Conservation (phyloP, 257 asterid genomes). For the Mentha longifolia region DNA sequence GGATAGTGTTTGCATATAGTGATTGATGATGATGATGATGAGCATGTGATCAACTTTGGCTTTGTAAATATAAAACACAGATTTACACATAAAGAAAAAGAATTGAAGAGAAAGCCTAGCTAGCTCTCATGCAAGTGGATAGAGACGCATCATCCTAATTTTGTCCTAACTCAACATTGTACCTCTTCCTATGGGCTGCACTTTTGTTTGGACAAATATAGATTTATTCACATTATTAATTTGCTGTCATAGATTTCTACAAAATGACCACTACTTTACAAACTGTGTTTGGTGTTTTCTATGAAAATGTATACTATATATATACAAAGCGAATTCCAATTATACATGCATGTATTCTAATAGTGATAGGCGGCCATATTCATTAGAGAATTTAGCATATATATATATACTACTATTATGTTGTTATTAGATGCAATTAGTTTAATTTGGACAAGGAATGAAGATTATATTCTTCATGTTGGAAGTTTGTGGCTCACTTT, state of each 20-base stretch:
- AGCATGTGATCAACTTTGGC: slow-evolving; percentile 9
- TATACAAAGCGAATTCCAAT: not conserved
- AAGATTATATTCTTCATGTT: slow-evolving; percentile 17
- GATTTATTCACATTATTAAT: not conserved
- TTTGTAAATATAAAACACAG: slow-evolving; percentile 12
- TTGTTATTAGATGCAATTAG: too few species aligned
- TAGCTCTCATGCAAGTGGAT: slow-evolving; percentile 29
- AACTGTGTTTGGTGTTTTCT: slow-evolving; percentile 1
- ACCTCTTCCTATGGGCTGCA: slow-evolving; percentile 13
- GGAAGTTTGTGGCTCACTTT: slow-evolving; percentile 23
- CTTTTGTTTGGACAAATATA: slow-evolving; percentile 25
- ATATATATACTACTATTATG: too few species aligned
- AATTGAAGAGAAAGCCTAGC: slow-evolving; percentile 1
- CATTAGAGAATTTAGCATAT: too few species aligned
- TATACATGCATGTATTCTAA: not conserved
- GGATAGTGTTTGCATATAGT: slow-evolving; percentile 11
- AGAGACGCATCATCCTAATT: slow-evolving; percentile 26
- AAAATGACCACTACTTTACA: slow-evolving; percentile 15
- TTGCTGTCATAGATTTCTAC: slow-evolving; percentile 28
- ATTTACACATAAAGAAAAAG: not conserved
- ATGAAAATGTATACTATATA: not conserved
- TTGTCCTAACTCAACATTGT: slow-evolving; percentile 33
- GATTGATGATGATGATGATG: slow-evolving; percentile 1
- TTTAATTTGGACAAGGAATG: slow-evolving; percentile 25
- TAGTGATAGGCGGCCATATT: not conserved